Evolutionary conservation across 495 filamentous ascomycete genomes (phyloP), one percentile per base, ranked within the genome.

Genomic region (Amorphotheca resinae): DNA sequence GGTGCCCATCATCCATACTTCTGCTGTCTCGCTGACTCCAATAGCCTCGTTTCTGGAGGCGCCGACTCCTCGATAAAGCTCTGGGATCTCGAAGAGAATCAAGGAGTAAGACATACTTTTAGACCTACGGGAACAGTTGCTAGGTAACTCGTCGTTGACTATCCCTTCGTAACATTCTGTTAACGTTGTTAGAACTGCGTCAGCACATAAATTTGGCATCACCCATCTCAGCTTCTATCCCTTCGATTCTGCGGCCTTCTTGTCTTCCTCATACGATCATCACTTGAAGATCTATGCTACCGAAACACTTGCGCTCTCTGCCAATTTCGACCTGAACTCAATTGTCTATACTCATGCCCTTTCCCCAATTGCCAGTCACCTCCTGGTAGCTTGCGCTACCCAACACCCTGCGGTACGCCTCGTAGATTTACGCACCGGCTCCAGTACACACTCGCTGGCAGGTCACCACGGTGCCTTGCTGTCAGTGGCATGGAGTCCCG

Each of bases 151-250:
- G 5, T 28, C 11, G 28, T 32, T 32, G 1, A 4, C n/a, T n/a
- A n/a, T n/a, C n/a, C n/a, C n/a, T n/a, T n/a, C n/a, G n/a, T n/a
- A 1, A 4, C 15, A 14, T 32, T 32, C 28, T 32, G 28, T 32
- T 5, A 28, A 28, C 25, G 25, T 5, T 28, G 25, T 2, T 33
- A 62, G 59, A 43, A 49, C 59, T 3, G 26, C 53, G 12, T 44
- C 47, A 14, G 66, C 72, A 9, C 84, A 91, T 58, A 82, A 73
- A 36, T 83, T 79, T 51, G 81, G 84, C 38, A 80, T 94, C 40
- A 93, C 87, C 1, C 79, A 87, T 26, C 62, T 94, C 30, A 83
- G 73, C 1, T 93, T 93, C 62, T 94, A 91, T 53, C 86, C 88
- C 2, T 91, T 91, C 52, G 88, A 89, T 64, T 62, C 80, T 45